Conservation (phyloP, 2,329 filamentous ascomycete genomes). For the Alternaria panax region DNA sequence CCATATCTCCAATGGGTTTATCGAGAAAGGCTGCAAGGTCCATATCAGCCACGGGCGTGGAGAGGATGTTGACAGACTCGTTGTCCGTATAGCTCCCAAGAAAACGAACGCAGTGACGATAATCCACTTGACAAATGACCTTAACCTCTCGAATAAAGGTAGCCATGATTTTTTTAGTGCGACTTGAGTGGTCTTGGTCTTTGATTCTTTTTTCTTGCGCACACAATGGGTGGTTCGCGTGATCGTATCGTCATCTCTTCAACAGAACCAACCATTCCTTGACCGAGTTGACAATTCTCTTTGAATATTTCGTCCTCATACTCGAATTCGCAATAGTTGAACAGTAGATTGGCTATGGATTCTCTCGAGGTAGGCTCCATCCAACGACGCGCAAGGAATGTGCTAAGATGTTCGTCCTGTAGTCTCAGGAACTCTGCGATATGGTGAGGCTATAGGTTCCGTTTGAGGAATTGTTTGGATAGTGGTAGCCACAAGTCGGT, state of each 20-base stretch:
- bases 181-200: not conserved
- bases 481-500: not conserved
- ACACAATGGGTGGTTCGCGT: not conserved
- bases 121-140: not conserved
- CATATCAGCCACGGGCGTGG: not conserved
- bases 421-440: not conserved
- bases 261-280: not conserved
- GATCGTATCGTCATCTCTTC: not conserved
- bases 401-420: not conserved
- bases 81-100: not conserved
- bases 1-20: not conserved
- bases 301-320: not conserved
- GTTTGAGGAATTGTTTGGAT: not conserved
- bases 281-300: not conserved
- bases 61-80: not conserved
- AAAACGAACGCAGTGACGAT: not conserved
- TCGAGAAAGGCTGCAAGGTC: not conserved
- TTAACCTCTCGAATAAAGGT: not conserved
- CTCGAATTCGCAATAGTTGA: not conserved
- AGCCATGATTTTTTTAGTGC: not conserved
- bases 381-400: not conserved
- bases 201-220: not conserved
- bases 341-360: not conserved
- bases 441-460: not conserved
- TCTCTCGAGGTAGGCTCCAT: not conserved